Conservation (phyloP, 2,329 filamentous ascomycete species). For the Trichoderma breve region DNA sequence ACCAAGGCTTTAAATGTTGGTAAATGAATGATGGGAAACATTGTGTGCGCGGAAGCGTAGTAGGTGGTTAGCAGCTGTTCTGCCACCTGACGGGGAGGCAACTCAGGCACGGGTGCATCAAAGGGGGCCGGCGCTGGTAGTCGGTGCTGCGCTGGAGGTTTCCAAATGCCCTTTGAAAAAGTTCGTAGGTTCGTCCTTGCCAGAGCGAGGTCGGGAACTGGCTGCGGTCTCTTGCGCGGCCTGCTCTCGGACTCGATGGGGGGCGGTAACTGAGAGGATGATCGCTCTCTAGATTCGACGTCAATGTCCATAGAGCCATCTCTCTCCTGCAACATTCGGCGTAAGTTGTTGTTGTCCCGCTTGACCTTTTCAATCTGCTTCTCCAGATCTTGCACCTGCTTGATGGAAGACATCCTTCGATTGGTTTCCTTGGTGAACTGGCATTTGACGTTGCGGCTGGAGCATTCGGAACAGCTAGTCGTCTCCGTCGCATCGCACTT, state of each 20-base stretch:
- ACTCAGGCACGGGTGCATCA: constrained; percentile 55
- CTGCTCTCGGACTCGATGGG: constrained; percentile 62
- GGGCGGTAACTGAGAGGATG: constrained; percentile 58
- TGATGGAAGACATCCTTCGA: constrained; percentile 97
- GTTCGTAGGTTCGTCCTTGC: constrained; percentile 71
- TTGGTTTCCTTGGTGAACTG: constrained; percentile 99
- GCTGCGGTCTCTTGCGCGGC: constrained; percentile 58
- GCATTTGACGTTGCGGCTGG: constrained; percentile 92
- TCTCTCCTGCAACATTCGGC: constrained; percentile 58
- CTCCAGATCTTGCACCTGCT: constrained; percentile 96
- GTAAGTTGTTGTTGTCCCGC: constrained; percentile 74
- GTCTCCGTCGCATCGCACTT: constrained; percentile 97
- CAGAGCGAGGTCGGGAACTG: constrained; percentile 66
- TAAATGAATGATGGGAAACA: constrained; percentile 86
- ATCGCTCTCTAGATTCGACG: constrained; percentile 47
- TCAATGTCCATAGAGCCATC: constrained; percentile 52
- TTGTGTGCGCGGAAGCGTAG: constrained; percentile 71
- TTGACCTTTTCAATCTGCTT: constrained; percentile 80
- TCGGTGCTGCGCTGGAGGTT: constrained; percentile 68
- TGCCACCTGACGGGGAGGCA: constrained; percentile 68
- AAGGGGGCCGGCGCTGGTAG: constrained; percentile 48
- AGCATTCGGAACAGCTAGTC: constrained; percentile 94
- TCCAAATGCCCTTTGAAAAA: constrained; percentile 76
- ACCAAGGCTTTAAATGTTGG: constrained; percentile 75
- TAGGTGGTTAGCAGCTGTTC: constrained; percentile 76